Evolutionary conservation across 805 yeast genomes (phyloP), one percentile per base, ranked within the genome.

Genomic region (Saturnispora kantuleensis): DNA sequence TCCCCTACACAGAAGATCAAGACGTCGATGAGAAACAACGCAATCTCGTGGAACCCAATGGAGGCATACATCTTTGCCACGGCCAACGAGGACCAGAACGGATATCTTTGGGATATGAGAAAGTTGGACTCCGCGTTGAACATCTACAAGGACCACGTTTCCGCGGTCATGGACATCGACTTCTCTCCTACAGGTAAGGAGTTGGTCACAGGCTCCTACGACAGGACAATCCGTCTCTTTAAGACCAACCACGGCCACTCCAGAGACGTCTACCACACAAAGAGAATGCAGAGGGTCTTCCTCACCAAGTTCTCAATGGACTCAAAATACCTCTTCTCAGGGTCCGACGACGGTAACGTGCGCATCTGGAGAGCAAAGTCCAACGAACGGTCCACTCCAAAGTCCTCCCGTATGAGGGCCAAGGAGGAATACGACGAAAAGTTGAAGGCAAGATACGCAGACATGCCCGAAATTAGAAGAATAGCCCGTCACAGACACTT

Each of bases 141-240:
- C 52, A 87, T 94, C 10, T 86, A 74, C 65, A 88, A 90, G 66
- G 97, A 88, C 64, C 99, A 93, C 63, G 96, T 90, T 34, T 82
- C 95, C 39, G 96, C 97, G 0, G 95, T 93, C 10, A 75, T 90
- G 79, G 95, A 85, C 61, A 79, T 93, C 35, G 98, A 93, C 65
- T 93, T 85, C 59, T 78, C 95, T 10, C 98, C 98, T 35, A 89
- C 97, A 1, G 99, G 99, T 54, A 88, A 88, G 60, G 97, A 90
- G 64, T 68, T 93, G 31, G 97, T 88, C 5, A 83, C 96, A 1
- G 97, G 96, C 13, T 84, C 96, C 0, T 93, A 90, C 62, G 99
- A 93, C 64, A 84, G 87, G 57, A 87, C 97, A 1, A 75, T 93
- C 29, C 73, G 99, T 54, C 79, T 93, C 15, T 93, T 67, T 65